Evolutionary conservation across 2,329 filamentous ascomycete species (phyloP).

Genomic region (Tolypocladium ophioglossoides): DNA sequence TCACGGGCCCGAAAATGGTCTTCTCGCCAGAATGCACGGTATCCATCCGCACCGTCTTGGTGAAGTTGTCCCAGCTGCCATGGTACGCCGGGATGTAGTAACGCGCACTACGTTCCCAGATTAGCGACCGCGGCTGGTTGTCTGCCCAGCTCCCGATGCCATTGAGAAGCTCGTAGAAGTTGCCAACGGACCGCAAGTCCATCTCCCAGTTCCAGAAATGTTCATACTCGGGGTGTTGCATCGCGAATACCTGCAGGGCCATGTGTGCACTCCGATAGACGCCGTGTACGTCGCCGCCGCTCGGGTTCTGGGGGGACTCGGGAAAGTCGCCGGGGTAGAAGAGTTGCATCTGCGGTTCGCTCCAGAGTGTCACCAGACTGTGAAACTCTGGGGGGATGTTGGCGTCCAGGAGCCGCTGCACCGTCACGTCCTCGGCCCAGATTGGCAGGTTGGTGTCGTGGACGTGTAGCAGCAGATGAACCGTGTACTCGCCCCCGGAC

Average conservation of each 20-base stretch:
- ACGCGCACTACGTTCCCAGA: constrained; percentile 68
- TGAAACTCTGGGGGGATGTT: constrained; percentile 65
- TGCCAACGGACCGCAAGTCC: constrained; percentile 55
- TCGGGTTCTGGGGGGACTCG: constrained; percentile 50
- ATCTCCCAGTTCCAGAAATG: constrained; percentile 65
- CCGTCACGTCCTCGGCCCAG: constrained; percentile 67
- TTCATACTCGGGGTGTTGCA: constrained; percentile 52
- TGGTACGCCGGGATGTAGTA: constrained; percentile 68
- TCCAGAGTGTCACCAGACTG: constrained; percentile 73
- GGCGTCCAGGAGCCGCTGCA: constrained; percentile 58
- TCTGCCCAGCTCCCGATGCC: constrained; percentile 56
- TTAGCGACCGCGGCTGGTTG: constrained; percentile 55
- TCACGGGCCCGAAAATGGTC: constrained; percentile 61
- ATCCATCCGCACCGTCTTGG: constrained; percentile 50
- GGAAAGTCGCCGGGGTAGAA: constrained; percentile 66
- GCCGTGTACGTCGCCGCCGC: constrained; percentile 50
- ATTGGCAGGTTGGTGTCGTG: constrained; percentile 70
- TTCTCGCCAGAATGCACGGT: constrained; percentile 37
- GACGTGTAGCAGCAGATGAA: constrained; percentile 79
- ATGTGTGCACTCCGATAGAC: constrained; percentile 58
- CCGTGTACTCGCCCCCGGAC: constrained; percentile 70
- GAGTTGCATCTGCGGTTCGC: constrained; percentile 71
- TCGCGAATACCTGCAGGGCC: constrained; percentile 53
- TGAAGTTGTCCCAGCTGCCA: constrained; percentile 63
- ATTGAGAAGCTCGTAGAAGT: constrained; percentile 64